Evolutionary conservation across 192 early-diverging fungal genomes (phyloP), one percentile per base, ranked within the genome.

Genomic region (Coemansia sp.): DNA sequence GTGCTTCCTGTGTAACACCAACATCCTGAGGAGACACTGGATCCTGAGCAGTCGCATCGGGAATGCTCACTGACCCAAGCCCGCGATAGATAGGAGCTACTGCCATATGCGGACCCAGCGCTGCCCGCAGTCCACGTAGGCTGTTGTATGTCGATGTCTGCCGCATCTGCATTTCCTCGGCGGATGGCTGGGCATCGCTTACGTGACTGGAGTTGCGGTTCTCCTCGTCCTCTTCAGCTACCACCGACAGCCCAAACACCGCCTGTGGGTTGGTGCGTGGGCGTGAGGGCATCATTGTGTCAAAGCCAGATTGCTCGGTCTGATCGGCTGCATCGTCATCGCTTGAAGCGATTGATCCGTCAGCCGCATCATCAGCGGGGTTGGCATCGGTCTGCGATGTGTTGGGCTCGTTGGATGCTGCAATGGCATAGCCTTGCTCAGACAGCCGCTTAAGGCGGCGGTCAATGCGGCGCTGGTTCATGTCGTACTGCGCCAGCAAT

Each of bases 401-500:
- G 11, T 42, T 1, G 4, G 23, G 23, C 23, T 26, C 23, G 23
- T 26, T 26, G 23, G 23, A 26, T 2, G 6, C n/a, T 6, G 46
- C 23, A 11, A 12, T 21, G 14, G 57, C 33, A 10, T 57, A 59
- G 23, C 52, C 49, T n/a, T 63, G 50, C 28, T 56, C 59, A 15
- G 53, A 46, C 18, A 51, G 54, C 15, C 46, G 59, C 58, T 65
- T 61, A 15, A 49, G 39, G 26, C 49, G 57, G 5, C 53, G 54
- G 19, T 76, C 66, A 5, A 69, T 21, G 2, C 53, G 50, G 21
- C 51, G 48, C 33, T 64, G 57, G 41, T 76, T 55, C 61, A 68
- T 37, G 42, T 57, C 54, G 58, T 76, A 76, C 59, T 76, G 72
- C 13, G 72, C 72, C 23, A 76, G 28, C 21, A 76, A 41, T 5